Evolutionary conservation across 2,329 filamentous ascomycete genomes (phyloP).

Genomic region (Metarhizium sp.): DNA sequence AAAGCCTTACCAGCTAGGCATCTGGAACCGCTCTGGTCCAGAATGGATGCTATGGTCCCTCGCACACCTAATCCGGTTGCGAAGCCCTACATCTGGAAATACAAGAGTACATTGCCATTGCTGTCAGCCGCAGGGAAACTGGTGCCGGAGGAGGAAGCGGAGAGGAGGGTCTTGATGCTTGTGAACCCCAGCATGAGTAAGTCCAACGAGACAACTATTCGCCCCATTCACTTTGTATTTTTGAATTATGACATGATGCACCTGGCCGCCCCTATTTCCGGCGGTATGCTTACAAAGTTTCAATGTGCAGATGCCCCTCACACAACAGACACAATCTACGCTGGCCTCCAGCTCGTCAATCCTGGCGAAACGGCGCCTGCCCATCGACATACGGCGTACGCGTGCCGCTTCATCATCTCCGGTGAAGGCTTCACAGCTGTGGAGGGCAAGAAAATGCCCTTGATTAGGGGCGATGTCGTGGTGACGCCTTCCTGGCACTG

Average conservation of each 20-base stretch:
- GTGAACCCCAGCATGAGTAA: conserved; percentile 39
- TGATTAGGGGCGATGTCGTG: too few relatives aligned
- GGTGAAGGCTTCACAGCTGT: conserved; percentile 49
- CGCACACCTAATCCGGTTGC: conserved; percentile 33
- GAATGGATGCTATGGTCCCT: conserved; percentile 38
- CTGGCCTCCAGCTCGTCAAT: conserved; percentile 46
- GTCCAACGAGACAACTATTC: neutral
- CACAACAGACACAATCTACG: conserved; percentile 49
- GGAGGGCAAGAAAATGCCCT: conserved; percentile 27
- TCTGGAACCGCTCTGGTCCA: conserved; percentile 36
- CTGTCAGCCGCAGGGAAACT: conserved; percentile 24
- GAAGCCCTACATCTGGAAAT: conserved; percentile 30
- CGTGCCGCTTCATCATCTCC: conserved; percentile 48
- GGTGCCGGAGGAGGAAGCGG: conserved; percentile 29
- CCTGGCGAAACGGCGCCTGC: conserved; percentile 46
- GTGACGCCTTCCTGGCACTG: too few relatives aligned
- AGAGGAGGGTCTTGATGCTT: conserved; percentile 32
- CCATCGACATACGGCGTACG: conserved; percentile 47
- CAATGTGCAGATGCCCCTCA: conserved; percentile 34
- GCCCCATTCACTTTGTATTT: accelerated
- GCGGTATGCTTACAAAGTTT: too few relatives aligned
- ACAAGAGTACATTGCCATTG: conserved; percentile 23
- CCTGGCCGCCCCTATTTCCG: too few relatives aligned
- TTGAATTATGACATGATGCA: too few relatives aligned
- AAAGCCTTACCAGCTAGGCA: conserved; percentile 18